A percentile compares a stretch with the other conserved stretches of the same genome.
phyloP scores from a whole-genome alignment of 1,284 basidiomycete species.

The Veloboletus limbatus region DNA sequence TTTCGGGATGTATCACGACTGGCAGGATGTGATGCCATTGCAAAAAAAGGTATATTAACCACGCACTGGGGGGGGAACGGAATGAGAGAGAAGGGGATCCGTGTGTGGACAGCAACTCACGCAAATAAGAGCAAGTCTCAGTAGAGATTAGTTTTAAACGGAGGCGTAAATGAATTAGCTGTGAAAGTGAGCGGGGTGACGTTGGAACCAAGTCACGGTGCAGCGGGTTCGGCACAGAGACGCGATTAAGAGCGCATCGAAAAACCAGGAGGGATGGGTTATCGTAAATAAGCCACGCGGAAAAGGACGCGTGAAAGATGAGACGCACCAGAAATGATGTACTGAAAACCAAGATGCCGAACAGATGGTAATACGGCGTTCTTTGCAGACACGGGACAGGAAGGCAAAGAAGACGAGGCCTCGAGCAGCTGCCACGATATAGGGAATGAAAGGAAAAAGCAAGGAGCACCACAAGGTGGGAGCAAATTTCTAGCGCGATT shows the following conservation, averaged over 20 bases:
- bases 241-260: conserved; percentile 32
- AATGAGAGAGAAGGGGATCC: conserved; percentile 18
- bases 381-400: conserved; percentile 17
- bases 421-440: conserved; percentile 16
- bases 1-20: conserved; percentile 57
- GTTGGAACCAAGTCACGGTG: conserved; percentile 19
- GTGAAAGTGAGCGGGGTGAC: conserved; percentile 25
- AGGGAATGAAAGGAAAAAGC: conserved; percentile 24
- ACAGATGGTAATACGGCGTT: conserved; percentile 11
- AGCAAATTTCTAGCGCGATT: conserved; percentile 36
- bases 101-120: conserved; percentile 24
- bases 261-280: conserved; percentile 18
- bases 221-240: conserved; percentile 30
- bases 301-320: conserved; percentile 39
- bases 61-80: conserved; percentile 24
- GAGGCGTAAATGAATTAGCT: conserved; percentile 38
- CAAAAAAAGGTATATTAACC: conserved; percentile 29
- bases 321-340: conserved; percentile 36
- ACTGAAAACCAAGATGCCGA: conserved; percentile 27
- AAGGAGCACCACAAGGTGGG: conserved; percentile 26
- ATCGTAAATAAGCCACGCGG: conserved; percentile 34
- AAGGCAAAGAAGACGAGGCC: conserved; percentile 14
- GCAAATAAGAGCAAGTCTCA: conserved; percentile 26
- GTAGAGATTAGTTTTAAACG: conserved; percentile 34
- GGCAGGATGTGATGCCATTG: conserved; percentile 52